phyloP scores from a whole-genome alignment of 371 early-diverging fungal species.

The Mortierella sp. region DNA sequence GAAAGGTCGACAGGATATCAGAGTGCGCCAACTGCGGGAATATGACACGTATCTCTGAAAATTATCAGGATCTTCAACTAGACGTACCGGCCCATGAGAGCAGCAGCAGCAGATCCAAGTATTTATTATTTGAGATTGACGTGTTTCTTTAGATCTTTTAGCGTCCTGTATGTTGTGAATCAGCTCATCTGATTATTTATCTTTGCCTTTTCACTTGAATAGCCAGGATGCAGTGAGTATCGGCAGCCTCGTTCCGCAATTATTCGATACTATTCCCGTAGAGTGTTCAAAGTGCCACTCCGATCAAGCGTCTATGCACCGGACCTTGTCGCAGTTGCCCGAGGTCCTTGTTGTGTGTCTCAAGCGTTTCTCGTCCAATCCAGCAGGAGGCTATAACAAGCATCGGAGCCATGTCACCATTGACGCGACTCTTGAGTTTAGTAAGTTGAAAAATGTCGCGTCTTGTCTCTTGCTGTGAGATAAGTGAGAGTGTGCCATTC shows the following conservation, averaged over 20 bases:
- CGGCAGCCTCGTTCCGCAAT: constrained; percentile 34
- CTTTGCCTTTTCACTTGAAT: background rate
- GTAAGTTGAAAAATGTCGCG: constrained; percentile 19
- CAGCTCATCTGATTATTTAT: background rate
- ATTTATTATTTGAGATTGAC: background rate
- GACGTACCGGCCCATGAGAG: constrained; percentile 26
- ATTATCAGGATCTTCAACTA: constrained; percentile 35
- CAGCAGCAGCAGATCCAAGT: constrained; percentile 26
- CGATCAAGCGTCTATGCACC: constrained; percentile 27
- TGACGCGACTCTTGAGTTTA: constrained; percentile 37
- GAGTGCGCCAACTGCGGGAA: constrained; percentile 35
- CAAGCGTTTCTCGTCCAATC: constrained; percentile 32
- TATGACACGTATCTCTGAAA: constrained; percentile 26
- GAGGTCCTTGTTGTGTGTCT: constrained; percentile 36
- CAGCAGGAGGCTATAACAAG: constrained; percentile 29
- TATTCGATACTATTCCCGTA: constrained; percentile 29
- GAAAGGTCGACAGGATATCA: constrained; percentile 28
- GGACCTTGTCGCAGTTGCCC: constrained; percentile 34
- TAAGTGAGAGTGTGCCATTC: background rate
- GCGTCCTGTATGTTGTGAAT: background rate
- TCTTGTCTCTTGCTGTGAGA: background rate
- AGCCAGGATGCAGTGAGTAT: constrained; percentile 30
- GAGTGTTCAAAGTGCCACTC: constrained; percentile 31
- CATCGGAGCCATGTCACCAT: constrained; percentile 31
- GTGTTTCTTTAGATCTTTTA: too few species aligned